A percentile compares a stretch with the other conserved stretches of the same genome.
Evolutionary conservation across 139 green algal species (phyloP).

Genomic region (Astrephomene gubernaculifera): DNA sequence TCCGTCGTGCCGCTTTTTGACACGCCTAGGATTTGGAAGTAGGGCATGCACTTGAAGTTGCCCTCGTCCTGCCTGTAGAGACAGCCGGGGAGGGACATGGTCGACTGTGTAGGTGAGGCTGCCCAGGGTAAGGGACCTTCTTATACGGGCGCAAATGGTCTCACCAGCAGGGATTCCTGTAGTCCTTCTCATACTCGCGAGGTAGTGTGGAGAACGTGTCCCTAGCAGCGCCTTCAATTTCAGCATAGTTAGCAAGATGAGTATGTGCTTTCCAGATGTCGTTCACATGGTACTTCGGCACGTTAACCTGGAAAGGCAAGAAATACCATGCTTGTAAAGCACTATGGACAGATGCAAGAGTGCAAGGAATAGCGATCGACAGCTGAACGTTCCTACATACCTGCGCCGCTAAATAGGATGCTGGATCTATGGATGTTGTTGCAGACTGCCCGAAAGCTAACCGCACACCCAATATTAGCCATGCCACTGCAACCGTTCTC

Average conservation of each 20-base stretch:
- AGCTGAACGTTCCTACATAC: too few relatives aligned
- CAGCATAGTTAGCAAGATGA: slow-evolving; percentile 7
- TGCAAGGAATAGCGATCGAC: too few relatives aligned
- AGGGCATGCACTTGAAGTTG: slow-evolving; percentile 66
- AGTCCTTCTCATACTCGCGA: slow-evolving; percentile 11
- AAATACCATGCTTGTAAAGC: too few relatives aligned
- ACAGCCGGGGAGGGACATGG: not conserved
- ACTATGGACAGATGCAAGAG: too few relatives aligned
- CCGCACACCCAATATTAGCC: too few relatives aligned
- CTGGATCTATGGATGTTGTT: too few relatives aligned
- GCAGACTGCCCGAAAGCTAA: too few relatives aligned
- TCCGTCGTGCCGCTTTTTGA: slow-evolving; percentile 76
- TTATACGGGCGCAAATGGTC: not conserved
- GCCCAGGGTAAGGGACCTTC: too few relatives aligned
- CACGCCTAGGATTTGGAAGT: slow-evolving; percentile 68
- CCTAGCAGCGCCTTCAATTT: not conserved
- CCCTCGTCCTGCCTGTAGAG: not conserved
- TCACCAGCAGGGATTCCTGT: slow-evolving; percentile 59
- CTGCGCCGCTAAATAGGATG: not conserved
- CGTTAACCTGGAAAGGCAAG: not conserved
- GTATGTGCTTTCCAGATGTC: slow-evolving; percentile 24
- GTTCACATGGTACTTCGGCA: slow-evolving; percentile 10
- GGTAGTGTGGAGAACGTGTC: slow-evolving; percentile 56
- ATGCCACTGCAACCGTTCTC: too few relatives aligned
- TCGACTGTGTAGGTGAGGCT: not conserved